A percentile compares a stretch with the other conserved stretches of the same genome.
These are phyloP conservation scores for Rhizopogon vinicolor DNA, from an alignment of 768 basidiomycete species.

Conservation along the genomic window DNA sequence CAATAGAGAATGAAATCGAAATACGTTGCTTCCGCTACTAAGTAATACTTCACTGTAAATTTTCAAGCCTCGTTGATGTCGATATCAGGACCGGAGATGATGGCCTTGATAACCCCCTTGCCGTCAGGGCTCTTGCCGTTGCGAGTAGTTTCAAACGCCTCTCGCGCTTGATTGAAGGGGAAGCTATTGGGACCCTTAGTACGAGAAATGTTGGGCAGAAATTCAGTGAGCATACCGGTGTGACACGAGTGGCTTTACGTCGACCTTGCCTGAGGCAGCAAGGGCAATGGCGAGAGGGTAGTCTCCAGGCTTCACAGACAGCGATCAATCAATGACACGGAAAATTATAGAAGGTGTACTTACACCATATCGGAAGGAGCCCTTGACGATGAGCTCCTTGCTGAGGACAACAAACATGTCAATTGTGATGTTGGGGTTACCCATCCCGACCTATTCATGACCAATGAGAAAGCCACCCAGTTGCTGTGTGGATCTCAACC, in stretches of 20 bases:
- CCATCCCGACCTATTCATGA: slow-evolving; percentile 74
- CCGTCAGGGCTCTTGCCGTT: slow-evolving; percentile 82
- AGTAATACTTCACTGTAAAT: not conserved
- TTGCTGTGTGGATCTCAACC: slow-evolving; percentile 1
- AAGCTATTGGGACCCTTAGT: slow-evolving; percentile 40
- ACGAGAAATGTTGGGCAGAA: not conserved
- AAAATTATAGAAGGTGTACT: slow-evolving; percentile 14
- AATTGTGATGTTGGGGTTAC: slow-evolving; percentile 67
- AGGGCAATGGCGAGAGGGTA: slow-evolving; percentile 84
- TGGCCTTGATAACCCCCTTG: slow-evolving; percentile 82
- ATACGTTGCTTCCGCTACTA: not conserved
- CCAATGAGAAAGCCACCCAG: not conserved
- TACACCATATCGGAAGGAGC: slow-evolving; percentile 91
- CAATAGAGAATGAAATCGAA: not conserved
- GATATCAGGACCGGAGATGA: slow-evolving; percentile 80
- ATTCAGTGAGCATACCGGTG: slow-evolving; percentile 55
- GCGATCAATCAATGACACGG: not conserved
- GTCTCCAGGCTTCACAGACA: slow-evolving; percentile 59
- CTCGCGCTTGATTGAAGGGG: slow-evolving; percentile 69
- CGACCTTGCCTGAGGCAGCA: slow-evolving; percentile 74
- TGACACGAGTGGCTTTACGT: slow-evolving; percentile 85
- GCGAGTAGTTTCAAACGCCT: slow-evolving; percentile 80
- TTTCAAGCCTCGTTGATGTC: slow-evolving; percentile 34
- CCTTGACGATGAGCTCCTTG: slow-evolving; percentile 80
- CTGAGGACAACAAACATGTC: slow-evolving; percentile 65